Evolutionary conservation across 495 filamentous ascomycete species (phyloP), one percentile per base, ranked within the genome.

Genomic region (Aspergillus olivimuriae): DNA sequence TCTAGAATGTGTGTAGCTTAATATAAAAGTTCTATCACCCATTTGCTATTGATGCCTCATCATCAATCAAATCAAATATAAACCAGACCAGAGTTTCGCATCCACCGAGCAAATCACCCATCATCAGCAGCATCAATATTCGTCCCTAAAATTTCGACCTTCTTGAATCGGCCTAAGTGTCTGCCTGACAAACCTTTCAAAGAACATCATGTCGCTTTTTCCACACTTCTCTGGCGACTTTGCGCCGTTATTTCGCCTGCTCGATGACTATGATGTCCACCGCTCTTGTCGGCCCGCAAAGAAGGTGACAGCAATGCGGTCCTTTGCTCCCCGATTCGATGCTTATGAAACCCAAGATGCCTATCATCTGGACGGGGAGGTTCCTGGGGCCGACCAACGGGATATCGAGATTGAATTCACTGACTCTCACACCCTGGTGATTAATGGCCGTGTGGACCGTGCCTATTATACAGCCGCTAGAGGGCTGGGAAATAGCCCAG

Each of bases 361-460:
- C 51, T 97, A 91, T 63, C 76, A 89, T 53, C 81, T 97, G 2
- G 80, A 92, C 53, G 89, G 89, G 53, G 91, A 95, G 62, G 76
- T 95, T 0, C 88, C 91, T 0, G 91, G 91, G 30, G 73, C 89
- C 35, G 76, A 86, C 37, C 84, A 87, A 56, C 77, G 83, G 44
- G 73, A 94, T 53, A 64, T 95, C 48, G 67, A 78, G 40, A 85
- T 95, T 54, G 87, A 94, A 62, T 95, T 95, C 73, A 79, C 77
- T 38, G 90, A 95, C 57, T 65, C 73, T 4, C 74, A 85, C 39
- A 95, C 86, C 11, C 67, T 97, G 4, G 72, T 80, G 37, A 76
- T 95, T 59, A 74, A 74, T 41, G 91, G 90, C 33, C 78, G 65
- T 35, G 72, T 75, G 19, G 82, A 87, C 56, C 75, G 77, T 47